Percentiles rank a stretch among this genome's conserved stretches.
Conservation (phyloP, 2,329 filamentous ascomycete species). For the Cladosporium sp. region DNA sequence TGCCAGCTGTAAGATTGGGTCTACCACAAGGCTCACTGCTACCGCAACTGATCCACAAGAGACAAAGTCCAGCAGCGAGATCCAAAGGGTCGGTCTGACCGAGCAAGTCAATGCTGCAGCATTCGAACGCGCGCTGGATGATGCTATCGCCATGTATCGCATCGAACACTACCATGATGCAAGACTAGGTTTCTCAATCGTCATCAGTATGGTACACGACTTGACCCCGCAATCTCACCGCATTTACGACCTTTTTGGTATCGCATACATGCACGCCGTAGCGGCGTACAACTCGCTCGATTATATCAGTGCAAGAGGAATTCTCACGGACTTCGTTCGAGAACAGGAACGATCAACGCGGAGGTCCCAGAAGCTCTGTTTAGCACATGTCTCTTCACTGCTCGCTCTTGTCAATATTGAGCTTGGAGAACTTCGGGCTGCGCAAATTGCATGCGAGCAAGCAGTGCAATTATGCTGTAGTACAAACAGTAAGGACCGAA, state of each 20-base stretch:
- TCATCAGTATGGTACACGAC: background rate
- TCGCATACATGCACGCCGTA: background rate
- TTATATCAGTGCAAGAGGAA: too few species aligned
- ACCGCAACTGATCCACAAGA: too few species aligned
- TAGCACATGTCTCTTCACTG: background rate
- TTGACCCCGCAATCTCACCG: background rate
- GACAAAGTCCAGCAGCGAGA: too few species aligned
- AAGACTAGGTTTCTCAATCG: background rate
- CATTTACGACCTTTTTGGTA: background rate
- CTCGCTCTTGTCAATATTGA: background rate
- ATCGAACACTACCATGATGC: background rate
- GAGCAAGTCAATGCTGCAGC: too few species aligned
- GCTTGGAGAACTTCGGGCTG: too few species aligned
- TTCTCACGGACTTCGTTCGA: too few species aligned
- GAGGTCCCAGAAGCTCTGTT: background rate
- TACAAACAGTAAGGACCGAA: background rate
- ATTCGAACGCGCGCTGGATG: background rate
- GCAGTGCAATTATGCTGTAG: too few species aligned
- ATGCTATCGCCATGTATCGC: background rate
- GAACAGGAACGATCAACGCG: too few species aligned
- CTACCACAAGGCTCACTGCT: too few species aligned
- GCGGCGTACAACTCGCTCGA: background rate
- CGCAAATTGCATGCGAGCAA: too few species aligned
- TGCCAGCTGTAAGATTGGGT: too few species aligned
- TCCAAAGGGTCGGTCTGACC: too few species aligned